Percentiles rank a stretch among this genome's conserved stretches.
Evolutionary conservation across 2,329 filamentous ascomycete genomes (phyloP).

Genomic region (Cytospora paraplurivora): DNA sequence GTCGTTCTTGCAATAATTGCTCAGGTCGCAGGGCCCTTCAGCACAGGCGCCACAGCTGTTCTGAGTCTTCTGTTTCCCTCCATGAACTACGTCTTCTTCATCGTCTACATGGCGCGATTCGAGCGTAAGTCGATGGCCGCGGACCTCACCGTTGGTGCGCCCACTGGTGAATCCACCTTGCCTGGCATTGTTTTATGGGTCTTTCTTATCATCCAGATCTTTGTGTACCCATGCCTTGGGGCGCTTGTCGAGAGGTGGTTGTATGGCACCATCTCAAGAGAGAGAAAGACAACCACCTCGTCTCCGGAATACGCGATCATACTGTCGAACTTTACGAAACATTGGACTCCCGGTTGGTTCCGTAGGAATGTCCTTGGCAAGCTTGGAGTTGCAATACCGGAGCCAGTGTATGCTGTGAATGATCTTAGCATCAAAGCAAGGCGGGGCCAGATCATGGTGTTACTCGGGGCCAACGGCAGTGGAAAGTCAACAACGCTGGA

Average conservation of each 20-base stretch:
- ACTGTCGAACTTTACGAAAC: constrained; percentile 74
- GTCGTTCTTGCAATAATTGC: constrained; percentile 80
- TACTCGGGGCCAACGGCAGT: constrained; percentile 86
- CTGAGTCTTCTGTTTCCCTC: constrained; percentile 80
- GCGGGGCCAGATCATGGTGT: constrained; percentile 80
- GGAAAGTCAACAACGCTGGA: constrained; percentile 91
- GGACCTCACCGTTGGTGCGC: constrained; percentile 63
- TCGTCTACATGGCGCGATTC: constrained; percentile 74
- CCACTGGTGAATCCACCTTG: constrained; percentile 66
- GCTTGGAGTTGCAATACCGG: constrained; percentile 32
- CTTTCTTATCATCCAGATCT: constrained; percentile 74
- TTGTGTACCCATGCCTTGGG: constrained; percentile 76
- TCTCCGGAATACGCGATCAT: constrained; percentile 59
- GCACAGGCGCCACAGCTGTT: constrained; percentile 65
- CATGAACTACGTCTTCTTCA: constrained; percentile 85
- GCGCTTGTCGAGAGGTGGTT: constrained; percentile 72
- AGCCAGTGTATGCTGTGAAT: constrained; percentile 78
- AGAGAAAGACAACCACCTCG: constrained; percentile 41
- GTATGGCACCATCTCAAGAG: constrained; percentile 72
- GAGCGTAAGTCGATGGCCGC: constrained; percentile 63
- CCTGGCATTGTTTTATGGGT: constrained; percentile 54
- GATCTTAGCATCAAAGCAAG: constrained; percentile 70
- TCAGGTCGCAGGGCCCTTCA: constrained; percentile 68
- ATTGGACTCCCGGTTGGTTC: constrained; percentile 69
- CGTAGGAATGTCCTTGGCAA: constrained; percentile 37